Evolutionary conservation across 1,284 basidiomycete species (phyloP).

Genomic region (Ustilago esculenta): DNA sequence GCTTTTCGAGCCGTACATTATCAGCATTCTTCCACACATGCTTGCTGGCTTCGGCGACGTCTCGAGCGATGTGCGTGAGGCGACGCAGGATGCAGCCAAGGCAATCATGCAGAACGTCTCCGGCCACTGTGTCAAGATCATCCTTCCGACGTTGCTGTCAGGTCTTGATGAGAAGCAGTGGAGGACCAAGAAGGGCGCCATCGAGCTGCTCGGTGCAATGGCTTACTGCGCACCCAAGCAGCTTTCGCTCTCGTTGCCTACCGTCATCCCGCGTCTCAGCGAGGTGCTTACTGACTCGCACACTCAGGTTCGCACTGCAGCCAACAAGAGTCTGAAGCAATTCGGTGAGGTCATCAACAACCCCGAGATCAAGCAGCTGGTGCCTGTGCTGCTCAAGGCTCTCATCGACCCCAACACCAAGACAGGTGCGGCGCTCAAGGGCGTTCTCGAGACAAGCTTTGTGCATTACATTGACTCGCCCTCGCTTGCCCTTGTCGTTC

Average conservation of each 20-base stretch:
- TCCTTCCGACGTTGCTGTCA: conserved; percentile 86
- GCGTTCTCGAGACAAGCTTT: conserved; percentile 91
- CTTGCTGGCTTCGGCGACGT: conserved; percentile 90
- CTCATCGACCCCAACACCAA: conserved; percentile 91
- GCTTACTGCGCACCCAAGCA: conserved; percentile 97
- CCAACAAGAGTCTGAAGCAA: conserved; percentile 94
- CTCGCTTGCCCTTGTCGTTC: conserved; percentile 93
- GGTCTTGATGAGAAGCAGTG: conserved; percentile 98
- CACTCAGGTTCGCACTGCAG: conserved; percentile 90
- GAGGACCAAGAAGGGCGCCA: conserved; percentile 97
- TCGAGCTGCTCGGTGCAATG: conserved; percentile 98
- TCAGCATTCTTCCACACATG: conserved; percentile 83
- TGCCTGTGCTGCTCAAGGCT: conserved; percentile 91
- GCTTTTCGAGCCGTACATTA: conserved; percentile 93
- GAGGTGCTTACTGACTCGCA: conserved; percentile 97
- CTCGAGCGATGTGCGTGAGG: conserved; percentile 88
- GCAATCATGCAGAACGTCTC: conserved; percentile 92
- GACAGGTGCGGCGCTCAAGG: conserved; percentile 83
- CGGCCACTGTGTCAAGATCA: conserved; percentile 79
- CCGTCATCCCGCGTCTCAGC: conserved; percentile 93
- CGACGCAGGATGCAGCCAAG: conserved; percentile 89
- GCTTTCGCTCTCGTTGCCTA: conserved; percentile 91
- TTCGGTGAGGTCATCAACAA: conserved; percentile 80
- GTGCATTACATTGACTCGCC: conserved; percentile 99
- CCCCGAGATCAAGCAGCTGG: conserved; percentile 86